Conservation (phyloP, 176 grass and related monocot genomes). For the Avena eriantha region DNA sequence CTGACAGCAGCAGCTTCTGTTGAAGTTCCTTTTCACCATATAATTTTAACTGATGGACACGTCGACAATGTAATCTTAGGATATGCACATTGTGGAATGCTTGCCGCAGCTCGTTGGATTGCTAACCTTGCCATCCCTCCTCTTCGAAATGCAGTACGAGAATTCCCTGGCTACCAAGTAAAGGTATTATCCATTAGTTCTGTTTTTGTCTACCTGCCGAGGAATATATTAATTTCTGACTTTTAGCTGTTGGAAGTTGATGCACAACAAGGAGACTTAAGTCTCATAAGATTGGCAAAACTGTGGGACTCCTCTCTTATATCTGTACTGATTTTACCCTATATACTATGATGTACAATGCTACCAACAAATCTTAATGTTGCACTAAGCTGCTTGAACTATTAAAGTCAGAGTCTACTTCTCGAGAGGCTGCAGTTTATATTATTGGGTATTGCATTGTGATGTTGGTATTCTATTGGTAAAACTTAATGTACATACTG, state of each 20-base stretch:
- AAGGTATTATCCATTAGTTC: constrained; percentile 56
- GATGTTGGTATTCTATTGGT: background rate
- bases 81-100: constrained; percentile 84
- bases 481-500: constrained; percentile 3
- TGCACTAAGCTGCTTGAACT: constrained; percentile 1
- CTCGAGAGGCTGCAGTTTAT: background rate
- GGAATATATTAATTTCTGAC: background rate
- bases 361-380: background rate
- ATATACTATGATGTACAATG: background rate
- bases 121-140: constrained; percentile 51
- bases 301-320: background rate
- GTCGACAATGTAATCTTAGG: constrained; percentile 74
- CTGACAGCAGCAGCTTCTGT: constrained; percentile 75
- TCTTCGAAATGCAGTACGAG: constrained; percentile 57
- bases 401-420: background rate
- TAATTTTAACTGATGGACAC: constrained; percentile 64
- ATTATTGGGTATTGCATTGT: background rate
- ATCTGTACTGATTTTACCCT: background rate
- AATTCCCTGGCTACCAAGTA: constrained; percentile 76
- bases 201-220: background rate
- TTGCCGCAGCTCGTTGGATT: constrained; percentile 75
- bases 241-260: background rate
- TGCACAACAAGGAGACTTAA: background rate
- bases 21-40: constrained; percentile 89
- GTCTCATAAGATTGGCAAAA: background rate